Conservation (phyloP, 345 rosid species). For the Atalantia buxifolia region DNA sequence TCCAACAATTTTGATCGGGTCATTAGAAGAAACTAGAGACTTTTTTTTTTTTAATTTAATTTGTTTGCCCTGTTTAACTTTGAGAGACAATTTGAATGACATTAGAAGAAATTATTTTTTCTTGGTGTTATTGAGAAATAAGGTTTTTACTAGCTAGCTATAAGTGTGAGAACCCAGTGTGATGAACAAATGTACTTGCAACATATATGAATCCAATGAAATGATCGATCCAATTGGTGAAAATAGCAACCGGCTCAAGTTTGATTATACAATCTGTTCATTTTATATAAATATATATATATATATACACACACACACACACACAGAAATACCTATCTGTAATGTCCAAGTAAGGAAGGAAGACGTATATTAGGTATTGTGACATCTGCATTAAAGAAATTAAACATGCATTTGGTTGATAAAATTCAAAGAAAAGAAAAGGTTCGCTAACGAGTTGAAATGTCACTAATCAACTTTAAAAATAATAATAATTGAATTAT, state of each 20-base stretch:
- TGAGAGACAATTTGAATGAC: neutral
- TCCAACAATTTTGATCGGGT: slow-evolving; percentile 7
- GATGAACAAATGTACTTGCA: too few relatives aligned
- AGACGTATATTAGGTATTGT: too few relatives aligned
- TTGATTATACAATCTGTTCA: neutral
- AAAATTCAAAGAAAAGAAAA: neutral
- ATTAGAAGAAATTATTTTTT: neutral
- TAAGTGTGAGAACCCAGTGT: too few relatives aligned
- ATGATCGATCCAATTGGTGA: neutral
- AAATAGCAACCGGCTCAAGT: neutral
- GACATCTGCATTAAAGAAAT: neutral
- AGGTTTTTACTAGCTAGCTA: too few relatives aligned
- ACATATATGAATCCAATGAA: too few relatives aligned
- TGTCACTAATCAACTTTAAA: too few relatives aligned
- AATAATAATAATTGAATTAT: too few relatives aligned
- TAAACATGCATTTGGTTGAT: neutral
- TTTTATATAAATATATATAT: too few relatives aligned
- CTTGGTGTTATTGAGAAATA: neutral
- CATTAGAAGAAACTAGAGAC: neutral
- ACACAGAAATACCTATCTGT: too few relatives aligned
- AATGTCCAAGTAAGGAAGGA: too few relatives aligned
- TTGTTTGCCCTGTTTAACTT: neutral
- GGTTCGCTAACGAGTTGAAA: too few relatives aligned
- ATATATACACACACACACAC: too few relatives aligned
- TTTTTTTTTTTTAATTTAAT: neutral